phyloP scores from a whole-genome alignment of 2,329 filamentous ascomycete species.

The Xylariaceae sp. region DNA sequence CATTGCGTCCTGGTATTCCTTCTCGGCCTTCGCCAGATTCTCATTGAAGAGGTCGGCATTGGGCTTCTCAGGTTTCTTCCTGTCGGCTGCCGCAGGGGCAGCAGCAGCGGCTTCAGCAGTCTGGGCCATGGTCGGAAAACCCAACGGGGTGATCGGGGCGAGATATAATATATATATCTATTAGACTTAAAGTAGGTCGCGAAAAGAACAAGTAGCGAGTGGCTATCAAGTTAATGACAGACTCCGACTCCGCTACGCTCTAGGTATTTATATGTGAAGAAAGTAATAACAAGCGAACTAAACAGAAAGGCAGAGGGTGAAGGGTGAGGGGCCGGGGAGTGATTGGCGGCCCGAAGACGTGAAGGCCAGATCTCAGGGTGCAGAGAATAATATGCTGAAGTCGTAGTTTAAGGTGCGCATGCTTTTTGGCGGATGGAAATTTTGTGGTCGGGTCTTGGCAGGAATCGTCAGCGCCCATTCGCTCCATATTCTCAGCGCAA shows the following conservation, averaged over 20 bases:
- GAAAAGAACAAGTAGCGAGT: not conserved
- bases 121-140: slow-evolving; percentile 44
- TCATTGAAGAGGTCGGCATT: slow-evolving; percentile 82
- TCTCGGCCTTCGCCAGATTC: slow-evolving; percentile 74
- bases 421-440: slow-evolving; percentile 21
- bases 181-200: not conserved
- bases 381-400: slow-evolving; percentile 4
- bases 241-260: slow-evolving; percentile 1
- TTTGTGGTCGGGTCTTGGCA: slow-evolving; percentile 20
- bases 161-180: slow-evolving; percentile 1
- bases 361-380: slow-evolving; percentile 33
- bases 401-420: not conserved
- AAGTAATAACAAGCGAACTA: not conserved
- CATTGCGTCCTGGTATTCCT: slow-evolving; percentile 75
- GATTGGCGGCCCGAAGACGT: slow-evolving; percentile 9
- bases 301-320: not conserved
- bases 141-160: not conserved
- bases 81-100: slow-evolving; percentile 42
- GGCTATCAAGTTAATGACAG: slow-evolving; percentile 15
- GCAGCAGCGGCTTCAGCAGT: slow-evolving; percentile 44
- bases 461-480: not conserved
- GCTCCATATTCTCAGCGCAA: not conserved
- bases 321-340: slow-evolving; percentile 6
- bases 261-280: not conserved
- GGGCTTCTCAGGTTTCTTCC: slow-evolving; percentile 73